Evolutionary conservation across 176 grass and related monocot species (phyloP).

Genomic region (Bothriochloa decipiens): DNA sequence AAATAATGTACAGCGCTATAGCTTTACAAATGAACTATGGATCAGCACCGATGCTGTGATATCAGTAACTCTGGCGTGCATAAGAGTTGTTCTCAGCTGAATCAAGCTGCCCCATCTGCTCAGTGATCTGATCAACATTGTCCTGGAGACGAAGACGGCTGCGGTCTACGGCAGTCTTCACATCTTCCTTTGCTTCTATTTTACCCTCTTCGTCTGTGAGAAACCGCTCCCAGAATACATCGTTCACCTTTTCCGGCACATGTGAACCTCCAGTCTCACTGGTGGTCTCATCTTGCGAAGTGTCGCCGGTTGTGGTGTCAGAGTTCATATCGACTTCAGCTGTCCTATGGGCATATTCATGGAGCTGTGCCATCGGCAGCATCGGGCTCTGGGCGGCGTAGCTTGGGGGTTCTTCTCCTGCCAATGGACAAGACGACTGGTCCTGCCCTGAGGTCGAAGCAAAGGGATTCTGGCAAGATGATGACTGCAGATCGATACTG

Average conservation of each 20-base stretch:
- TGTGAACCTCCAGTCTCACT: slow-evolving; percentile 19
- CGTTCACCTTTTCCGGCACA: slow-evolving; percentile 46
- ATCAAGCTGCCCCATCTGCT: slow-evolving; percentile 54
- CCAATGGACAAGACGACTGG: slow-evolving; percentile 16
- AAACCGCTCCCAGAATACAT: slow-evolving; percentile 75
- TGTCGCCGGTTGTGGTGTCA: slow-evolving; percentile 39
- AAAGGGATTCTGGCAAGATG: slow-evolving; percentile 6
- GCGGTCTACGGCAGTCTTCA: neutral
- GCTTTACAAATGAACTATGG: neutral
- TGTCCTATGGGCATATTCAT: neutral
- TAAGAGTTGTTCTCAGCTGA: slow-evolving; percentile 42
- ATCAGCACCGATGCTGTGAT: neutral
- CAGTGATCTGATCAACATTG: slow-evolving; percentile 41
- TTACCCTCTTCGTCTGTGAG: slow-evolving; percentile 41
- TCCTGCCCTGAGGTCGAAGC: neutral
- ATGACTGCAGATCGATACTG: slow-evolving; percentile 30
- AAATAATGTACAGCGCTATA: slow-evolving; percentile 22
- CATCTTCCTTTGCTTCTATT: slow-evolving; percentile 15
- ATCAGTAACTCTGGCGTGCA: slow-evolving; percentile 42
- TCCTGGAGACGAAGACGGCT: slow-evolving; percentile 6
- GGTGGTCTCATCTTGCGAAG: slow-evolving; percentile 50
- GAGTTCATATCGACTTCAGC: slow-evolving; percentile 53
- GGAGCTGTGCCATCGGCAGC: slow-evolving; percentile 36
- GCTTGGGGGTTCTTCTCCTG: slow-evolving; percentile 19
- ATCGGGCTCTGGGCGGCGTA: slow-evolving; percentile 38